Evolutionary conservation across 352 stramenopile species (phyloP), one percentile per base, ranked within the genome.

Genomic region (Globisporangium acanthophoron): DNA sequence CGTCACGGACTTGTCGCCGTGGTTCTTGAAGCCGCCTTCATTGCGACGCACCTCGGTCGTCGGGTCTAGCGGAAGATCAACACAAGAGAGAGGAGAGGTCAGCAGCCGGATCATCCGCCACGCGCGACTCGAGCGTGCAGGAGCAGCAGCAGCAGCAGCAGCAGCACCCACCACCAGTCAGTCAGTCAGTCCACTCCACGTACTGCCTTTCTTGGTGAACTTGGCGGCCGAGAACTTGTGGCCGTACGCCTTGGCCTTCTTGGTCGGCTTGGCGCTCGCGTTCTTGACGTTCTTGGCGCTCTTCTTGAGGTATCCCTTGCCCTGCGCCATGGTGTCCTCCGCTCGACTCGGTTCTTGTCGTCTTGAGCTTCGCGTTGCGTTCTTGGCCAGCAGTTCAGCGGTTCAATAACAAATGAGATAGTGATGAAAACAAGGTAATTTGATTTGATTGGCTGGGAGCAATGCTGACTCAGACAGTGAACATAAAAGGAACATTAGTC

Each of bases 201-300:
- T 77, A 93, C 84, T 94, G 31, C 84, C 84, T 85, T 90, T 90
- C 71, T 91, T 90, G 56, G 80, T 91, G 70, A 89, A 92, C 67
- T 94, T 94, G 69, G 80, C 70, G 5, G 84, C 78, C 61, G 80
- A 89, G 50, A 75, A 72, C 69, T 94, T 94, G 77, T 94, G 79
- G 12, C 69, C 79, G 64, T 92, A 92, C 61, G 75, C 65, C 60
- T 77, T 76, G 0, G 48, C 66, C 69, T 91, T 92, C 71, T 90
- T 91, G 18, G 58, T 68, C 3, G 81, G 85, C 68, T 90, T 91
- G 49, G 66, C 71, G 48, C 61, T 72, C 29, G 67, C 65, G 56
- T 92, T 92, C 77, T 90, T 94, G 39, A 88, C 74, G 61, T 76
- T 73, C 71, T 83, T 88, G 59, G 74, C 75, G 66, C 69, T 59